These are phyloP conservation scores for Verruconis gallopava DNA, from an alignment of 2,329 filamentous ascomycete genomes.

Conservation along the genomic window DNA sequence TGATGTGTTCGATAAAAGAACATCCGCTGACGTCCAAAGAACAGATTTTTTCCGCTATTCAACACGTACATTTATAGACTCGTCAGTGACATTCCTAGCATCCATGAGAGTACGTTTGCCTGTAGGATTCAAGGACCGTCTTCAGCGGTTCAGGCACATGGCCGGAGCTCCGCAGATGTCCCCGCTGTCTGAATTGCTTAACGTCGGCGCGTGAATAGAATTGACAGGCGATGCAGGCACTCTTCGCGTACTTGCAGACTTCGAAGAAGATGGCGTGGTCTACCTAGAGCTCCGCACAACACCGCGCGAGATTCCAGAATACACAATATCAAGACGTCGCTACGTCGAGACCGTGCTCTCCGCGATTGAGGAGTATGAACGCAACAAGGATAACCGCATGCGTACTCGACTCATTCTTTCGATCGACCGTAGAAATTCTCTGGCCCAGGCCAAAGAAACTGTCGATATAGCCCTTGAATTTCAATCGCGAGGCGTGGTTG, in stretches of 20 bases:
- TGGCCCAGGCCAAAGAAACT: constrained; percentile 47
- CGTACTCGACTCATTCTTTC: constrained; percentile 58
- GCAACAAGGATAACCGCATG: constrained; percentile 29
- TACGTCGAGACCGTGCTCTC: constrained; percentile 56
- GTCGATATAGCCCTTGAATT: constrained; percentile 50
- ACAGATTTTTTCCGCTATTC: constrained; percentile 37
- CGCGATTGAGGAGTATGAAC: constrained; percentile 44
- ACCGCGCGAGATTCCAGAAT: constrained; percentile 47
- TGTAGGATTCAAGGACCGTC: too few species aligned
- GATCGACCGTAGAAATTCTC: constrained; percentile 53
- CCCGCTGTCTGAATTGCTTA: too few species aligned
- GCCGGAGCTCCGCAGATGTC: too few species aligned
- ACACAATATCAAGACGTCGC: constrained; percentile 43
- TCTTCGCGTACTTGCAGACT: constrained; percentile 39
- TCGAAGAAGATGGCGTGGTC: constrained; percentile 56
- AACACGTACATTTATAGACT: constrained; percentile 69
- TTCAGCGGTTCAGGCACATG: too few species aligned
- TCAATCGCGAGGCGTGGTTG: constrained; percentile 47
- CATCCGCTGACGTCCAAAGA: constrained; percentile 51
- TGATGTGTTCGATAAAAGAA: too few species aligned
- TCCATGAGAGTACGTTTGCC: constrained; percentile 43
- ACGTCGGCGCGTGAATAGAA: too few species aligned
- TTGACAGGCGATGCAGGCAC: too few species aligned
- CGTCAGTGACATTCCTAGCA: constrained; percentile 47
- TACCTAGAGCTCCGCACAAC: constrained; percentile 76